Conservation (phyloP, 306 rosid genomes). For the Oemleria cerasiformis region DNA sequence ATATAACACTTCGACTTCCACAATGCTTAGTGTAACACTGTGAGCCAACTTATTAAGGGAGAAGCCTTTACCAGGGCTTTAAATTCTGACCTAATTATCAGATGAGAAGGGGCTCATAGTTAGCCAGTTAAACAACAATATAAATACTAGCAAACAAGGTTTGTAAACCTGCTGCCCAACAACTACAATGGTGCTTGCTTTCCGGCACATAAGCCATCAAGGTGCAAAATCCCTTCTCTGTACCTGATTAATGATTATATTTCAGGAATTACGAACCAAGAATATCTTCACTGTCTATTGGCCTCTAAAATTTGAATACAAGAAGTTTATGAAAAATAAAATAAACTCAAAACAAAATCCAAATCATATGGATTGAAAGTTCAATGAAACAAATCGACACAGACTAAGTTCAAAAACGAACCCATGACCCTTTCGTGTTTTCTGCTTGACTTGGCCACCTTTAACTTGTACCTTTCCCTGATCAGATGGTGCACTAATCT, state of each 20-base stretch:
- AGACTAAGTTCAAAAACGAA: constrained; percentile 36
- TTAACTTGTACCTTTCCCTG: constrained; percentile 53
- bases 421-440: constrained; percentile 81
- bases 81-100: neutral
- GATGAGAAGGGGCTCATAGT: neutral
- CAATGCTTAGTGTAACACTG: neutral
- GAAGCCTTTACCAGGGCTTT: neutral
- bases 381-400: neutral
- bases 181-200: neutral
- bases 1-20: neutral
- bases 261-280: neutral
- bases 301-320: neutral
- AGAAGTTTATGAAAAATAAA: neutral
- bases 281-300: neutral
- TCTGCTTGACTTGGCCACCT: constrained; percentile 65
- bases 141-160: neutral
- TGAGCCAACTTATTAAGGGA: neutral
- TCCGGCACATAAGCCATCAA: neutral
- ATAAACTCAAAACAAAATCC: neutral
- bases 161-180: neutral
- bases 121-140: neutral
- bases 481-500: constrained; percentile 50
- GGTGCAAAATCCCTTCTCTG: neutral
- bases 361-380: neutral
- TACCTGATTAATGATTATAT: neutral